Conservation (phyloP, 2,329 filamentous ascomycete genomes). For the Pleurostoma richardsiae region DNA sequence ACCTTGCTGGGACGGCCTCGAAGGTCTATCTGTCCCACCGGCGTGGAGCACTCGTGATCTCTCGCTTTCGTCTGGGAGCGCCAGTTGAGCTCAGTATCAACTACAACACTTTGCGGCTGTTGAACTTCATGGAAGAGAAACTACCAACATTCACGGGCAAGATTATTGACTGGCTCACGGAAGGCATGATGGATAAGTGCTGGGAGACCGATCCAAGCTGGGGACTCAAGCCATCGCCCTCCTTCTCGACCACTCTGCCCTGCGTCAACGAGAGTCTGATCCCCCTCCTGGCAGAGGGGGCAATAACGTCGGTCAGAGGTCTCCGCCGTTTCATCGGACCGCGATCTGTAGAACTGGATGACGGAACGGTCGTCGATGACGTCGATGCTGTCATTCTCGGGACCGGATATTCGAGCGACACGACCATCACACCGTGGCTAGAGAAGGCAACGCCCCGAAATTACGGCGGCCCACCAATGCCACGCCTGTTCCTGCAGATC, state of each 20-base stretch:
- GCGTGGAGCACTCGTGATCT: constrained; percentile 8
- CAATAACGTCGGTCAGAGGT: not conserved
- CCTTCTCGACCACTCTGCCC: not conserved
- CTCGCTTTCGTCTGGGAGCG: not conserved
- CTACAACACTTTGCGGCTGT: not conserved
- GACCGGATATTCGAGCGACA: constrained; percentile 1
- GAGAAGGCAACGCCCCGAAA: not conserved
- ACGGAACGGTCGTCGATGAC: constrained; percentile 2
- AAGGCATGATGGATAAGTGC: not conserved
- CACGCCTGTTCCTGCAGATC: constrained; percentile 1
- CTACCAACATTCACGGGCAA: not conserved
- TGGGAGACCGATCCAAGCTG: constrained; percentile 2
- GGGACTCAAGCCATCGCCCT: not conserved
- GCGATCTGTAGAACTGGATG: not conserved
- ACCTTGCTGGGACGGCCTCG: constrained; percentile 10
- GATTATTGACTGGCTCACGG: not conserved
- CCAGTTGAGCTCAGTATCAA: constrained; percentile 1
- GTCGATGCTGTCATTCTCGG: constrained; percentile 1
- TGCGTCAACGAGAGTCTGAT: constrained; percentile 1
- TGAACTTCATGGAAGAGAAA: constrained; percentile 1
- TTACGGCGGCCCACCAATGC: not conserved
- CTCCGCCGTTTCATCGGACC: constrained; percentile 1
- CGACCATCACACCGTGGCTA: constrained; percentile 1
- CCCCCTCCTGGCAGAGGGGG: not conserved
- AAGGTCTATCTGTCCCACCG: constrained; percentile 16